These are phyloP conservation scores for Chenopodium album DNA, from an alignment of 148 eudicot genomes.

Conservation along the genomic window DNA sequence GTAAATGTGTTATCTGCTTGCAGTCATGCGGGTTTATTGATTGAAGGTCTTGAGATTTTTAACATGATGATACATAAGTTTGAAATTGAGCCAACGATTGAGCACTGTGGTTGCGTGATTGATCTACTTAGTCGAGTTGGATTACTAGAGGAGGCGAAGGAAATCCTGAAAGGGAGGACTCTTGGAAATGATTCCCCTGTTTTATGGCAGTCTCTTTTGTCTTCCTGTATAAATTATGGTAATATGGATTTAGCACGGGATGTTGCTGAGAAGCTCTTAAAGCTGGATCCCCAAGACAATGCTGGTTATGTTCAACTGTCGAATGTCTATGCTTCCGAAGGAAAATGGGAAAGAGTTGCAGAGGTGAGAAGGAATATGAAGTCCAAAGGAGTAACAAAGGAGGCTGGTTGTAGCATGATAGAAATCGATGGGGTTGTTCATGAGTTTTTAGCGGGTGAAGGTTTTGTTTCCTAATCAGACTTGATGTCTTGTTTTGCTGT, in stretches of 20 bases:
- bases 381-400: conserved; percentile 32
- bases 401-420: conserved; percentile 35
- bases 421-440: conserved; percentile 39
- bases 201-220: conserved; percentile 34
- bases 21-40: conserved; percentile 33
- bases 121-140: conserved; percentile 20
- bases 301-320: conserved; percentile 16
- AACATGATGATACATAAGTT: conserved; percentile 24
- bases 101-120: conserved; percentile 33
- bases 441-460: conserved; percentile 40
- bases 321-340: conserved; percentile 17
- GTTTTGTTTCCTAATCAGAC: conserved; percentile 8
- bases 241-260: conserved; percentile 28
- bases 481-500: neutral
- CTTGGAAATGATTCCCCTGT: conserved; percentile 23
- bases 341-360: conserved; percentile 19
- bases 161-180: conserved; percentile 15
- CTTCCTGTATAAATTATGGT: conserved; percentile 29
- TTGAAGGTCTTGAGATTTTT: conserved; percentile 33
- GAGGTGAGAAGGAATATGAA: conserved; percentile 17
- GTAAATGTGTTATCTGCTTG: conserved; percentile 30
- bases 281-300: conserved; percentile 10
- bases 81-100: conserved; percentile 26
- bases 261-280: conserved; percentile 27
- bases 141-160: conserved; percentile 17